Evolutionary conservation across 1,284 basidiomycete species (phyloP).

Genomic region (Pseudozyma sp.): DNA sequence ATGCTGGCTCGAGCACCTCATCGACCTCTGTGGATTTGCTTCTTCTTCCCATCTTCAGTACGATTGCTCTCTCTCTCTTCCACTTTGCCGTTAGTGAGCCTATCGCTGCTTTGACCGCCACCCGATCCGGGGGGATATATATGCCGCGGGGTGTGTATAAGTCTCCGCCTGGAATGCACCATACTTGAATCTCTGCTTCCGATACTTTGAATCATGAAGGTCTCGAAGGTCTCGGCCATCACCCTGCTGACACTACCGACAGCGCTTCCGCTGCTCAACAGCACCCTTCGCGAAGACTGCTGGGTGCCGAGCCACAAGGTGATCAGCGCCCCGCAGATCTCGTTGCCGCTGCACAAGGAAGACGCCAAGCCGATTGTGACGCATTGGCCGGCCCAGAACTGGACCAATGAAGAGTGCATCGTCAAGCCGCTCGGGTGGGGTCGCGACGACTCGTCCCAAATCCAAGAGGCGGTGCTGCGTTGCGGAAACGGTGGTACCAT

Average conservation of each 20-base stretch:
- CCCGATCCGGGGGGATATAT: no score
- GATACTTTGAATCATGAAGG: not conserved
- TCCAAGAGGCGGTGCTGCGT: slow-evolving; percentile 4
- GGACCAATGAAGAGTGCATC: slow-evolving; percentile 1
- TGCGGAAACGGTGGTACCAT: slow-evolving; percentile 5
- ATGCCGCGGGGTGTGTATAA: no score
- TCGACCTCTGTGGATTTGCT: no score
- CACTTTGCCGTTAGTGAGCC: no score
- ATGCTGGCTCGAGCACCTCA: no score
- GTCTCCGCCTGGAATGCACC: no score
- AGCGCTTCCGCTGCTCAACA: slow-evolving; percentile 3
- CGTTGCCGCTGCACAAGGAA: slow-evolving; percentile 4
- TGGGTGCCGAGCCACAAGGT: slow-evolving; percentile 1
- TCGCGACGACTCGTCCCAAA: slow-evolving; percentile 6
- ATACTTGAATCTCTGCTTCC: no score
- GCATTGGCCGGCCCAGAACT: not conserved
- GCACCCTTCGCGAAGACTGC: not conserved
- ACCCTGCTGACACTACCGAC: not conserved
- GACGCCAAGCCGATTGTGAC: slow-evolving; percentile 1
- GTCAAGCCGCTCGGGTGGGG: slow-evolving; percentile 7
- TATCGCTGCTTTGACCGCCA: no score
- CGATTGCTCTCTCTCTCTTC: no score
- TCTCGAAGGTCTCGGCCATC: not conserved
- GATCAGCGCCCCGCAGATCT: slow-evolving; percentile 3
- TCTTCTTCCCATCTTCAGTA: no score